Evolutionary conservation across 495 filamentous ascomycete genomes (phyloP).

Genomic region (Astrothelium macrocarpum): DNA sequence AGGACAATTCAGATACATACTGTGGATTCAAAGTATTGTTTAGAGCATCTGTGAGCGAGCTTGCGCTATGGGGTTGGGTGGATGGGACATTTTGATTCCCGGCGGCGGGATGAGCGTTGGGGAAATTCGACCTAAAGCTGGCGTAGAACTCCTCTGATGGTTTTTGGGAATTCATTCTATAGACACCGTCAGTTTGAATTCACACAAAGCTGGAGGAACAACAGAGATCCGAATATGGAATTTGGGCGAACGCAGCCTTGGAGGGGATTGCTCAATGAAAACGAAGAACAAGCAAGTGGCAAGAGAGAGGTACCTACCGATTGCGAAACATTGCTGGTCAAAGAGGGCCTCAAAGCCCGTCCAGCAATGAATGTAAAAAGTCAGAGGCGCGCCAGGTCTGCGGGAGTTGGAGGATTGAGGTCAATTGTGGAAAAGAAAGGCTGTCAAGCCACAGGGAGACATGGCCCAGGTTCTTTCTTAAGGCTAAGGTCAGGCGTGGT

Average conservation of each 20-base stretch:
- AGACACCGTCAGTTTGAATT: constrained; percentile 13
- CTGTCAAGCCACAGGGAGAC: constrained; percentile 10
- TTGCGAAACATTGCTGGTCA: constrained; percentile 33
- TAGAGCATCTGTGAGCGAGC: constrained; percentile 31
- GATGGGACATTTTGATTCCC: constrained; percentile 28
- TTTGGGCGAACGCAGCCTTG: background rate
- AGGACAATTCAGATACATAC: constrained; percentile 17
- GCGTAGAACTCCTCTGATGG: constrained; percentile 74
- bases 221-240: background rate
- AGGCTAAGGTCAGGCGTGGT: background rate
- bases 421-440: constrained; percentile 3
- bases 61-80: constrained; percentile 15
- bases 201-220: background rate
- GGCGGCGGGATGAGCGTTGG: constrained; percentile 40
- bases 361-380: background rate
- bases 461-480: constrained; percentile 3
- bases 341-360: background rate
- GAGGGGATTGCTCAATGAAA: background rate
- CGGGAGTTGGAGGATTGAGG: constrained; percentile 13
- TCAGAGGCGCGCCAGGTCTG: constrained; percentile 16
- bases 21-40: constrained; percentile 28
- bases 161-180: constrained; percentile 76
- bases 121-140: constrained; percentile 72
- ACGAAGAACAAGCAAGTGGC: constrained; percentile 3
- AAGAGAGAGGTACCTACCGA: constrained; percentile 21